Base-by-base conservation (phyloP, 2,329 filamentous ascomycete genomes). In the Trichoderma oligosporum region DNA sequence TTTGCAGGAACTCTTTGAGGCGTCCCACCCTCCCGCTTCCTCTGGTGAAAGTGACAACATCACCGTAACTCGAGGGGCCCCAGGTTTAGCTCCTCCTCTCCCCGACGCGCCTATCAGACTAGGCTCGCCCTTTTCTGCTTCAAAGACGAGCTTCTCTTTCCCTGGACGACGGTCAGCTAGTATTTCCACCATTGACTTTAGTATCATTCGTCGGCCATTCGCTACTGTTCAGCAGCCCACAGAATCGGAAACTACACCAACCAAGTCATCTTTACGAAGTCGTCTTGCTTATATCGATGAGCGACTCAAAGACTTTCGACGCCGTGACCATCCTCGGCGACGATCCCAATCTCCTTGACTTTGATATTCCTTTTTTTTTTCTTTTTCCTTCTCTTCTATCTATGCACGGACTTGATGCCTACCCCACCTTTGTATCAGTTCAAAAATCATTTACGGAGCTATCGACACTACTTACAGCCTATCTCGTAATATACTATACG, bases 211-310 rank as follows among this genome's bases (percentile, higher is more conserved):
- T 4, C 75, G 78, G 25, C 80, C 80, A 2, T 85, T 82, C 67
- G 78, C 82, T 9, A 86, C 82, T 0, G 73, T 84, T 33, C 81
- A 84, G 61, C 78, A 80, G 62, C 51, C 51, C 18, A 60, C 65
- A 4, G 73, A 74, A 38, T 65, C 70, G 18, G 68, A 64, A 36
- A 56, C 69, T 4, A 64, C 70, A n/a, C 65, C 70, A 6, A 68
- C 73, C 20, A 72, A 74, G 57, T 57, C 53, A 14, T 77, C 76
- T 35, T 68, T 84, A 41, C 74, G 77, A 20, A 76, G 75, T 33
- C 78, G 80, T 9, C 70, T 84, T 56, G 80, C 81, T 4, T 83
- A 84, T 60, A 77, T 84, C 45, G 81, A 84, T 64, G 77, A 82
- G 62, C 78, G 81, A 35, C 76, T 84, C 41, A 79, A 78, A 62